These are phyloP conservation scores for Populus ilicifolia DNA, from an alignment of 345 rosid species.

Conservation along the genomic window DNA sequence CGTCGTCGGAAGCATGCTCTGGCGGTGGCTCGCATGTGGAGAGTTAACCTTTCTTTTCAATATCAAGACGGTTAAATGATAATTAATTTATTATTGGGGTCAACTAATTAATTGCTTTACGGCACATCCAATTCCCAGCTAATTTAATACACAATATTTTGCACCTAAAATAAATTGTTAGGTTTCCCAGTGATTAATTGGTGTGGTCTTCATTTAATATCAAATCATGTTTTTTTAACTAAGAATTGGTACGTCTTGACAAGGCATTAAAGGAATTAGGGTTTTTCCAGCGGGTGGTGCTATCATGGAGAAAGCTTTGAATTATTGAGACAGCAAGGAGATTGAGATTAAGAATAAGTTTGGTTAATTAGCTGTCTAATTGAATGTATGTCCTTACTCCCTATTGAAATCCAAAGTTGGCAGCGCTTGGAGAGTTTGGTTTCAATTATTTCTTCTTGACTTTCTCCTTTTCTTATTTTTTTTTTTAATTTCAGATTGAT, in stretches of 20 bases:
- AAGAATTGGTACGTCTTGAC: neutral
- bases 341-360: neutral
- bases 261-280: neutral
- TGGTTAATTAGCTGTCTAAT: neutral
- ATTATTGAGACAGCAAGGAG: neutral
- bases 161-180: too few relatives aligned
- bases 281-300: neutral
- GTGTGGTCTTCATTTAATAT: neutral
- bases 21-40: too few relatives aligned
- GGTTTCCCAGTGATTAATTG: neutral
- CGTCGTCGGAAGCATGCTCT: too few relatives aligned
- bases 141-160: too few relatives aligned
- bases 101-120: too few relatives aligned
- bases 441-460: neutral
- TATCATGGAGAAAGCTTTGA: neutral
- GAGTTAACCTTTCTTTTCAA: too few relatives aligned
- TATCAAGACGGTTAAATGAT: too few relatives aligned
- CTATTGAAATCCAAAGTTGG: neutral
- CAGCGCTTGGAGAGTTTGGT: neutral
- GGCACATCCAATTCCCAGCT: too few relatives aligned
- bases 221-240: neutral
- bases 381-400: neutral
- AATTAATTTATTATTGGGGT: too few relatives aligned
- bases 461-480: neutral
- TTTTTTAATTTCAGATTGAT: too few relatives aligned